Conservation (phyloP, 306 rosid genomes). For the Trifolium subterraneum region DNA sequence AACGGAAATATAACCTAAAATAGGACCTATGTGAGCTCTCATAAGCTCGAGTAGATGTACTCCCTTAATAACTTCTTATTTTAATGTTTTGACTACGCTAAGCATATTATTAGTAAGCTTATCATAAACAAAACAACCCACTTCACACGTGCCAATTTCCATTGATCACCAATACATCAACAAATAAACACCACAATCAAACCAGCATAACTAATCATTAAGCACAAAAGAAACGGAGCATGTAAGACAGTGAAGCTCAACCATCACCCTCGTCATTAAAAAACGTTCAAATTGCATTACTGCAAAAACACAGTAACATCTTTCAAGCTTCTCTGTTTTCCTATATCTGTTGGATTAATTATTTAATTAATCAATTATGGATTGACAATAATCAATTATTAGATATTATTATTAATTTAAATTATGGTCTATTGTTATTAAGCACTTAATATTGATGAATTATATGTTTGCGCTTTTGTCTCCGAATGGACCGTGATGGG, state of each 20-base stretch:
- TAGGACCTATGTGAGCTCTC: conserved; percentile 10
- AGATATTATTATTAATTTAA: no score
- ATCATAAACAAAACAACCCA: neutral
- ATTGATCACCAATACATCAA: conserved; percentile 1
- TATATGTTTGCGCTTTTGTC: no score
- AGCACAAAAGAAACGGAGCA: neutral
- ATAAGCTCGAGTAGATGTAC: neutral
- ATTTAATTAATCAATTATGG: no score
- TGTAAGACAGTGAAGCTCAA: conserved; percentile 2
- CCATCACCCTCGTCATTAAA: neutral
- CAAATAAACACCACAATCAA: conserved; percentile 20
- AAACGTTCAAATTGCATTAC: neutral
- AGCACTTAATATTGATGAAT: no score
- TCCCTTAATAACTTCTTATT: neutral
- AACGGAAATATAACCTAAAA: neutral
- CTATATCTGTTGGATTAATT: no score
- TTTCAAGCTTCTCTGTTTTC: conserved; percentile 15
- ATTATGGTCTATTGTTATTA: no score
- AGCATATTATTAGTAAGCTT: neutral
- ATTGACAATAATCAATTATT: no score
- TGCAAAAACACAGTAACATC: conserved; percentile 10
- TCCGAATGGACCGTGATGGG: no score
- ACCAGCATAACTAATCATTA: neutral
- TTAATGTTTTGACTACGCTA: conserved; percentile 3
- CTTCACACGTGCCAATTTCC: conserved; percentile 25